Percentiles rank a stretch among this genome's conserved stretches.
Conservation (phyloP, 345 rosid genomes). For the Syzygium grande region DNA sequence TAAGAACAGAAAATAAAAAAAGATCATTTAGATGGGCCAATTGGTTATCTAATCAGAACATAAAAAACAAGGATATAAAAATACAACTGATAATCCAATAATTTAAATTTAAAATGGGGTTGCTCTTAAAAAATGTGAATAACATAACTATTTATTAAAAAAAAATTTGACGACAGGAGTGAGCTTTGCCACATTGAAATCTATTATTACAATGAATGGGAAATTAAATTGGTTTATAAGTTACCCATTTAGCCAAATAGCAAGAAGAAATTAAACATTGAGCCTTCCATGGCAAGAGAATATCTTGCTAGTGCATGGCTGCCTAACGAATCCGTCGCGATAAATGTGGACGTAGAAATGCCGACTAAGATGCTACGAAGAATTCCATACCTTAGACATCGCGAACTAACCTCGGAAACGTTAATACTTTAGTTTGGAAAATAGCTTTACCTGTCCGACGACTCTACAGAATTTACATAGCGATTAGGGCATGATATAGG, state of each 20-base stretch:
- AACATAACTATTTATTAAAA: neutral
- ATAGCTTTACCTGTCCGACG: neutral
- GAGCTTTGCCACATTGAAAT: neutral
- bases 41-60: neutral
- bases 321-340: neutral
- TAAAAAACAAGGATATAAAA: neutral
- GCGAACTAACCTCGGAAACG: rapidly evolving
- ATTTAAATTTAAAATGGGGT: neutral
- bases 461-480: rapidly evolving
- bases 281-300: neutral
- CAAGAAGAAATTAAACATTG: neutral
- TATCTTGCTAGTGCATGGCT: neutral
- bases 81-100: neutral
- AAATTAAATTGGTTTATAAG: neutral
- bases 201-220: rapidly evolving
- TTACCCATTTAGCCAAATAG: neutral
- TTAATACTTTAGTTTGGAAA: neutral
- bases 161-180: rapidly evolving
- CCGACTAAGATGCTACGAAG: neutral
- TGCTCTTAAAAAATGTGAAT: neutral
- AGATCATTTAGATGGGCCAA: neutral
- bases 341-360: neutral
- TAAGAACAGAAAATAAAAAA: neutral
- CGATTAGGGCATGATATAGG: neutral
- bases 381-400: neutral